Conservation (phyloP, 306 rosid species). For the Leucaena leucocephala region DNA sequence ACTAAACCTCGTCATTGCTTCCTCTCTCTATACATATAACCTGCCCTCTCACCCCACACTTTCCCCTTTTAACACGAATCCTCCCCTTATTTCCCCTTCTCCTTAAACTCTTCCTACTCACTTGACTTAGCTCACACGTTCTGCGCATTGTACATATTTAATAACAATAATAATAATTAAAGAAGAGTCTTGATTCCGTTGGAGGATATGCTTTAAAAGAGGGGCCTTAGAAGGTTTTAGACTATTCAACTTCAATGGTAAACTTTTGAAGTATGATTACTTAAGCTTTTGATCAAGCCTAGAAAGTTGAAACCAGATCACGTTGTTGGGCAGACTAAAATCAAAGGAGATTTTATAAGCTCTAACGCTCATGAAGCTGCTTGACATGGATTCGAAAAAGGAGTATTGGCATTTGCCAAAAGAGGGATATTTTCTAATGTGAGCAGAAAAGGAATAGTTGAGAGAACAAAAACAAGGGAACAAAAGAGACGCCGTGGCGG, state of each 20-base stretch:
- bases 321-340: too few relatives aligned
- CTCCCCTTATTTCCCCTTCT: not conserved
- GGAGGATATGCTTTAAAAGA: too few relatives aligned
- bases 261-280: too few relatives aligned
- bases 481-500: not conserved
- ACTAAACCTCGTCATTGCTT: conserved; percentile 38
- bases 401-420: not conserved
- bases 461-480: not conserved
- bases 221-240: too few relatives aligned
- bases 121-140: not conserved
- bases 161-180: not conserved
- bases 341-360: not conserved
- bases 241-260: too few relatives aligned
- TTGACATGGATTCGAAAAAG: not conserved
- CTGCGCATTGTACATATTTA: not conserved
- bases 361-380: not conserved
- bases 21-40: not conserved
- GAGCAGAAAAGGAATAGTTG: not conserved
- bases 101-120: not conserved
- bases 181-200: not conserved
- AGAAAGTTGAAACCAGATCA: too few relatives aligned
- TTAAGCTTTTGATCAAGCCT: too few relatives aligned
- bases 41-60: not conserved
- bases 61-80: not conserved
- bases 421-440: not conserved